Evolutionary conservation across 257 asterid genomes (phyloP).

Genomic region (Nicotiana noctiflora): DNA sequence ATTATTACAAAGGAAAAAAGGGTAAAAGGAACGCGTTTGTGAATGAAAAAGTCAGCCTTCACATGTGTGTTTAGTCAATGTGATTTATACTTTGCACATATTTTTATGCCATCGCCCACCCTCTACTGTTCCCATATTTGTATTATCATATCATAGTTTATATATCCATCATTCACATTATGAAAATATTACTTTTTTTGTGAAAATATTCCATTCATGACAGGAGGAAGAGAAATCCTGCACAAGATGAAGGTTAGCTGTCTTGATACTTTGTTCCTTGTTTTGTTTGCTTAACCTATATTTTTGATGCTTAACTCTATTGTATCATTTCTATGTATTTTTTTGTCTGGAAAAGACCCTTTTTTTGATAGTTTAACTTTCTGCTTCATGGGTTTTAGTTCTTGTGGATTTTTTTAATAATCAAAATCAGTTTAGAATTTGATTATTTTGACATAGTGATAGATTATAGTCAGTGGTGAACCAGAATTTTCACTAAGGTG

Average conservation of each 20-base stretch:
- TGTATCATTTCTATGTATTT: neutral
- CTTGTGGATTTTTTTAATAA: neutral
- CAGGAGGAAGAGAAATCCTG: constrained; percentile 63
- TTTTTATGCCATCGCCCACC: neutral
- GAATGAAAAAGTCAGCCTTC: constrained; percentile 5
- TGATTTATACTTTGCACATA: neutral
- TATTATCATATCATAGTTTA: neutral
- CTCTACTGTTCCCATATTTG: neutral
- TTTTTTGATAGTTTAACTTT: neutral
- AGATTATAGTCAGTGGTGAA: neutral
- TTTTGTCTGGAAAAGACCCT: neutral
- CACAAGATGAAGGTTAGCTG: constrained; percentile 71
- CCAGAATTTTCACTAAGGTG: no score
- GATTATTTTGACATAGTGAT: neutral
- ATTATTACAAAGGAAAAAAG: neutral
- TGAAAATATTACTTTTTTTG: no score
- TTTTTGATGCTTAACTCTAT: neutral
- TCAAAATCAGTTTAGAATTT: neutral
- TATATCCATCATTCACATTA: neutral
- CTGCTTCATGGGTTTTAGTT: neutral
- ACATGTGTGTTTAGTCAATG: neutral
- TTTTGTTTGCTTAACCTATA: neutral
- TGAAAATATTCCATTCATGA: constrained; percentile 29
- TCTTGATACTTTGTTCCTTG: neutral
- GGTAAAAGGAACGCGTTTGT: neutral